Conservation (phyloP, 2,329 filamentous ascomycete species). For the Akanthomyces muscarius region DNA sequence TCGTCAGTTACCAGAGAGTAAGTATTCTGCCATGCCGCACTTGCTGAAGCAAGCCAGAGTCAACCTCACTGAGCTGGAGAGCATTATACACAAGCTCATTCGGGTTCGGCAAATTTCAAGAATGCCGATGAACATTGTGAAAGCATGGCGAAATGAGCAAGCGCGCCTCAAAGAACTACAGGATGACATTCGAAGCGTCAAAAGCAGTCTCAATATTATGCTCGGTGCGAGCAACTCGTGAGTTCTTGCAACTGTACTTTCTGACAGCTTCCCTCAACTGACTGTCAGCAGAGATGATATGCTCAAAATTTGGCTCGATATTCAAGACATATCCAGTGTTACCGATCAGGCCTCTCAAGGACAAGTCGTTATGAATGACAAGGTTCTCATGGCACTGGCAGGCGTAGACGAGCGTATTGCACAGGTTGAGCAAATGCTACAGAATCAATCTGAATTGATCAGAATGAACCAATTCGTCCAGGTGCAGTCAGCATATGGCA, state of each 20-base stretch:
- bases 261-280: neutral
- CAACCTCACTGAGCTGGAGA: conserved; percentile 26
- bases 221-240: conserved; percentile 29
- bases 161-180: conserved; percentile 25
- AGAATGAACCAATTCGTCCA: too few relatives aligned
- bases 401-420: too few relatives aligned
- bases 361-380: conserved; percentile 22
- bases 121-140: conserved; percentile 14
- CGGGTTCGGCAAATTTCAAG: conserved; percentile 19
- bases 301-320: conserved; percentile 23
- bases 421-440: too few relatives aligned
- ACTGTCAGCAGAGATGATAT: conserved; percentile 23
- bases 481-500: too few relatives aligned
- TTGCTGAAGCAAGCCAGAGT: conserved; percentile 25
- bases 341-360: conserved; percentile 20
- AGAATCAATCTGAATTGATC: too few relatives aligned
- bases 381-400: conserved; percentile 22
- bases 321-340: conserved; percentile 25
- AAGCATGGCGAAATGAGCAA: conserved; percentile 25
- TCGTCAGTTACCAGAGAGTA: conserved; percentile 19
- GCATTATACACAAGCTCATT: conserved; percentile 22
- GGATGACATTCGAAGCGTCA: conserved; percentile 26
- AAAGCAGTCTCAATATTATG: conserved; percentile 28
- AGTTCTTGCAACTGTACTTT: neutral
- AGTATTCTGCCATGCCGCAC: conserved; percentile 21